Percentiles rank a stretch among this genome's conserved stretches.
Evolutionary conservation across 768 basidiomycete species (phyloP).

Genomic region (Lentinula sp.): DNA sequence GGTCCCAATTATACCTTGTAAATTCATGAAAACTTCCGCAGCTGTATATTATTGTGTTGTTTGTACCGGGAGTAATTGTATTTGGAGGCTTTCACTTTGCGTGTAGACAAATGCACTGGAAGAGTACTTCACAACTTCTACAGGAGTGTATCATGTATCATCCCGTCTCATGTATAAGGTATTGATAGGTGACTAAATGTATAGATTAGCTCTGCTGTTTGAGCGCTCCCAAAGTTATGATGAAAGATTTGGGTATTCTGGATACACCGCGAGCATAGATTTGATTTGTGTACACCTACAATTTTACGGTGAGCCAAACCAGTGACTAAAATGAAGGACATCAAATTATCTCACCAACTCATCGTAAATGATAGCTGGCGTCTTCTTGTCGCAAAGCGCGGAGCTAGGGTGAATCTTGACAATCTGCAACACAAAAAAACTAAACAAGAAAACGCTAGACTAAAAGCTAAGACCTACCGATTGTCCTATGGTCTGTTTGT

Average conservation of each 20-base stretch:
- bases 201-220: constrained; percentile 4
- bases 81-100: no score
- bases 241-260: constrained; percentile 57
- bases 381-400: constrained; percentile 71
- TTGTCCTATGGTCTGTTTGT: constrained; percentile 76
- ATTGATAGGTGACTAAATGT: no score
- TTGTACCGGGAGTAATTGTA: no score
- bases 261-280: constrained; percentile 94
- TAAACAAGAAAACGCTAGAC: neutral
- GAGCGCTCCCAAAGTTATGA: constrained; percentile 18
- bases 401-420: constrained; percentile 94
- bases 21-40: no score
- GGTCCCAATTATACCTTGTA: no score
- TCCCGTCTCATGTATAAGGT: no score
- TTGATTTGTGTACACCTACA: constrained; percentile 73
- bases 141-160: no score
- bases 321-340: neutral
- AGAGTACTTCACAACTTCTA: no score
- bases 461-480: constrained; percentile 35
- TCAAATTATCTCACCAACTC: constrained; percentile 62
- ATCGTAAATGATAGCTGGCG: constrained; percentile 85
- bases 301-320: neutral
- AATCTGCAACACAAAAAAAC: constrained; percentile 25
- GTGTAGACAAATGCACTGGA: no score
- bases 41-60: no score